Percentiles rank a stretch among this genome's conserved stretches.
phyloP scores from a whole-genome alignment of 768 basidiomycete genomes.

The Chalciporus pseudorubinellus region DNA sequence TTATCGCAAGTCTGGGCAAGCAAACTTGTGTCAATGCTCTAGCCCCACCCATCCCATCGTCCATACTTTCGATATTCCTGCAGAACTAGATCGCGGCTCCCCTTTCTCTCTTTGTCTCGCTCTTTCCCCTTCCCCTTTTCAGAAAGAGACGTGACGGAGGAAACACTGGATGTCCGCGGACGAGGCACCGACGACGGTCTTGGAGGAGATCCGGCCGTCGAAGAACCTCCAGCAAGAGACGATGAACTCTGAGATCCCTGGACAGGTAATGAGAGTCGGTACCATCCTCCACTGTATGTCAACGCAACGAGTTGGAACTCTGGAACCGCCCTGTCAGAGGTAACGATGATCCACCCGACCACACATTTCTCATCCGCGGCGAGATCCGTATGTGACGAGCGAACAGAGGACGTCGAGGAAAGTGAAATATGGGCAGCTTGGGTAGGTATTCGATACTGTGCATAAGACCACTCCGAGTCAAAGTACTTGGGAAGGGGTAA shows the following conservation, averaged over 20 bases:
- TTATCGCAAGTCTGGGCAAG: not conserved
- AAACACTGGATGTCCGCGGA: slow-evolving; percentile 52
- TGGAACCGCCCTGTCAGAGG: slow-evolving; percentile 31
- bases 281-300: slow-evolving; percentile 92
- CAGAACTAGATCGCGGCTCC: slow-evolving; percentile 63
- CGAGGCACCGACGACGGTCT: slow-evolving; percentile 38
- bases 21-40: slow-evolving; percentile 1
- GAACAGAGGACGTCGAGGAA: slow-evolving; percentile 57
- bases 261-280: slow-evolving; percentile 66
- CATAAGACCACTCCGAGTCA: slow-evolving; percentile 95
- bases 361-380: slow-evolving; percentile 83
- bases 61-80: slow-evolving; percentile 82
- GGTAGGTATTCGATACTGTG: slow-evolving; percentile 84
- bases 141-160: slow-evolving; percentile 46
- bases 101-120: slow-evolving; percentile 53
- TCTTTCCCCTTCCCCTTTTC: slow-evolving; percentile 57
- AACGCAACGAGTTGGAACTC: slow-evolving; percentile 82
- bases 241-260: slow-evolving; percentile 20
- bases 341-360: slow-evolving; percentile 77
- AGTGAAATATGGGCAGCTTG: slow-evolving; percentile 82
- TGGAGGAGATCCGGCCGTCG: slow-evolving; percentile 42
- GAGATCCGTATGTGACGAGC: slow-evolving; percentile 55
- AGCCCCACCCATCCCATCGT: slow-evolving; percentile 88
- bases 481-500: slow-evolving; percentile 88
- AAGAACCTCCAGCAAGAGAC: slow-evolving; percentile 6